Base-by-base conservation (phyloP, 257 asterid species). In the Ilex aquifolium region DNA sequence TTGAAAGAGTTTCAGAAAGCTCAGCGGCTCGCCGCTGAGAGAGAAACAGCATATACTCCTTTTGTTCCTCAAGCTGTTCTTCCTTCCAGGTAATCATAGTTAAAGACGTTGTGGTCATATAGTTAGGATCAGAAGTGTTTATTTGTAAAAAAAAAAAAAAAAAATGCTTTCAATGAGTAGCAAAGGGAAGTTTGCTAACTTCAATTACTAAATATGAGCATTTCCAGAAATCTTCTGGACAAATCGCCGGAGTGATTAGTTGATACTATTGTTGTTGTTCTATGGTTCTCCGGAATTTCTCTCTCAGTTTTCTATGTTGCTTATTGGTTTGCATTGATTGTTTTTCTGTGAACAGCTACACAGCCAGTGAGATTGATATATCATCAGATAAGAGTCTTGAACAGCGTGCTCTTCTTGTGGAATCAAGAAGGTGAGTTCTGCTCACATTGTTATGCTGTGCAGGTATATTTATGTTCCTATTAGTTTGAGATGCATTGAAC, bases 1-100 rank as follows among this genome's bases (percentile, higher is more conserved):
- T 65, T 83, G 63, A 83, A 74, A 71, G 90, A 83, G 40, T 83
- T 80, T 67, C 81, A 83, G 53, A 83, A 80, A 73, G 79, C 79
- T 54, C 86, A 83, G 75, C 64, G 67, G 60, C 75, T 80, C 70
- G 86, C 84, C 36, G 86, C 81, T 36, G 64, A 83, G 70, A 78
- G 71, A 72, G 81, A 73, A 72, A 71, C 77, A 60, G 70, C 82
- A 61, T 73, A 44, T 63, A 46, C 70, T 60, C 71, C 76, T 56
- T 73, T 65, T 46, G 54, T 57, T 64, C 69, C 78, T 55, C 67
- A 72, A 31, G 63, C 53, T 16, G 54, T 52, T 75, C 76, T 59
- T 59, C 70, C 72, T 10, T 58, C 79, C 36, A 74, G 83, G 86
- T 76, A 69, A 59, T 40, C 54, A 49, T 49, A 11, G 0, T 12